phyloP scores from a whole-genome alignment of 2,329 filamentous ascomycete species.

The Fusarium sp. region DNA sequence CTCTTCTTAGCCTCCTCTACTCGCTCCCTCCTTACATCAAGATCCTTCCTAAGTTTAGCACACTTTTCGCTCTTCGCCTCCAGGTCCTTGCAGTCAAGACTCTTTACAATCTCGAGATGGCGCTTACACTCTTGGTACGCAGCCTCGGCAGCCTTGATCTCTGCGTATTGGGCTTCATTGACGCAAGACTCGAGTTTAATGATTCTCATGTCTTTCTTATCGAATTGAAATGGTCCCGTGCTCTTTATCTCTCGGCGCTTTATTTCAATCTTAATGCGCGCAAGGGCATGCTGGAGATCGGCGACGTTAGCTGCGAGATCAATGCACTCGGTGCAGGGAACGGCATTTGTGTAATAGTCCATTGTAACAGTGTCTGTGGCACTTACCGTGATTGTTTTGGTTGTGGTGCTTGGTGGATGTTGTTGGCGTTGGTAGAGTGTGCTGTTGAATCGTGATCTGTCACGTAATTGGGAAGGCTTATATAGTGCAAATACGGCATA shows the following conservation, averaged over 20 bases:
- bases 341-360: not conserved
- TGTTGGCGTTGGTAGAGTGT: no score
- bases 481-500: not conserved
- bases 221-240: not conserved
- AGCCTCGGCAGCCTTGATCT: not conserved
- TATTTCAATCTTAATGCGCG: not conserved
- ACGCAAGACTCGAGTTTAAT: not conserved
- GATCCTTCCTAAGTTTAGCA: not conserved
- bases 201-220: not conserved
- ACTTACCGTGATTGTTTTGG: accelerated
- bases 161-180: not conserved
- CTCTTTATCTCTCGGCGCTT: not conserved
- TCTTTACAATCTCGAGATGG: not conserved
- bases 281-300: not conserved
- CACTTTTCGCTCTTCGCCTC: accelerated
- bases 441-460: accelerated
- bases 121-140: not conserved
- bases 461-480: not conserved
- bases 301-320: not conserved
- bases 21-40: not conserved
- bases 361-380: not conserved
- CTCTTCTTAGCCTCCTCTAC: not conserved
- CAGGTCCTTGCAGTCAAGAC: not conserved
- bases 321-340: not conserved
- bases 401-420: accelerated